Base-by-base conservation (phyloP, 2,329 filamentous ascomycete species). In the Paecilomyces sp. region DNA sequence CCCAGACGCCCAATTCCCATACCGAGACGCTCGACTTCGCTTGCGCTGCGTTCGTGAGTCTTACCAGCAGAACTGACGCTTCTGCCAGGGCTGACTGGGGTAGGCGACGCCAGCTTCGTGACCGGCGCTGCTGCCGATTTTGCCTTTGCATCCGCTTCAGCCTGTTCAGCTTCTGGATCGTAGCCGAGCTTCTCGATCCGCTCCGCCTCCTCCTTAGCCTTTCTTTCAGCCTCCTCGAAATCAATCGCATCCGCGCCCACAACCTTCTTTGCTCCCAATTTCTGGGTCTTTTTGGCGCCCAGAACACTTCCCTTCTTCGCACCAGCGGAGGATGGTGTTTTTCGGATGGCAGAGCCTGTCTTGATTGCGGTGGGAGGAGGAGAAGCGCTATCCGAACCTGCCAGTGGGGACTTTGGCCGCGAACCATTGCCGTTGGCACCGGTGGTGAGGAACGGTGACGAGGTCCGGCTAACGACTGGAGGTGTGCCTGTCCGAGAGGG, bases 181-280 rank as follows among this genome's bases (percentile, higher is more conserved):
- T 99, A 99, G 47, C 94, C 94, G 24, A 99, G 81, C 78, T 96
- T 96, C 73, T 89, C 92, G 71, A 97, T 94, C 66, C 94, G 88
- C 75, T 97, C 94, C 2, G 92, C 94, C 76, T 99, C 94, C 76
- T 97, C 94, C 75, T 93, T 96, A 52, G 94, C 94, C 78, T 95
- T 96, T 76, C 90, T 91, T 81, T 99, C 94, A 2, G 92, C 94
- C 74, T 93, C 94, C 65, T 99, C 94, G 70, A 99, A 99, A 78
- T 99, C 93, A 63, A 99, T 92, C 12, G 87, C 79, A 65, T 92
- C 89, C 54, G 81, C 83, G 33, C 79, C 79, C 3, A 83, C 85
- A 34, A 96, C 85, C 81, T 97, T 97, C 85, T 97, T 97, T 30
- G 88, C 93, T 36, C 93, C 94, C 11, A 97, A 83, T 79, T 95